Conservation (phyloP, 2,329 filamentous ascomycete species). For the Dactylellina parvicollis region DNA sequence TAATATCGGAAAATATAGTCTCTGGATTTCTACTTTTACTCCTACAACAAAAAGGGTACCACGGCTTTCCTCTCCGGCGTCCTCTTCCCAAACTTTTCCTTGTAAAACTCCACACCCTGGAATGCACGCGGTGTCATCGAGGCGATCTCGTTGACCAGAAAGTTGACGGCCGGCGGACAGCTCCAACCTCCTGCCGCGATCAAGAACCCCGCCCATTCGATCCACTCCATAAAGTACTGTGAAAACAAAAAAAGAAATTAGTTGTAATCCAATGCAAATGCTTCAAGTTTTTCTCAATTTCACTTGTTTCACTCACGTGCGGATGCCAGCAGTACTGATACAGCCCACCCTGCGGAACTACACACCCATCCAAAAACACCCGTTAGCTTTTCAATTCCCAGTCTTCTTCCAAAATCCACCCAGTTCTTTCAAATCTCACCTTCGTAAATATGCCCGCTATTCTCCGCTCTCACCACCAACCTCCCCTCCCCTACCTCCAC, state of each 20-base stretch:
- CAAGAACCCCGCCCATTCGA: constrained; percentile 93
- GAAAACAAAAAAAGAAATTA: constrained; percentile 2
- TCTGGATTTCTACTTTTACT: too few relatives aligned
- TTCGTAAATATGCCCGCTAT: constrained; percentile 57
- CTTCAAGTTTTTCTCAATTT: too few relatives aligned
- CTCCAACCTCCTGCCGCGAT: constrained; percentile 70
- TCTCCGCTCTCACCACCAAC: constrained; percentile 49
- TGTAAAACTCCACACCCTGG: constrained; percentile 84
- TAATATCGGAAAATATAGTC: too few relatives aligned
- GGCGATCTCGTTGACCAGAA: constrained; percentile 85
- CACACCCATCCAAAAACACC: constrained; percentile 63
- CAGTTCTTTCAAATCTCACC: neutral
- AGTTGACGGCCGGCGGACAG: constrained; percentile 79
- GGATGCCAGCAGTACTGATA: constrained; percentile 87
- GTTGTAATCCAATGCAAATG: neutral
- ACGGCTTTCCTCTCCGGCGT: constrained; percentile 60
- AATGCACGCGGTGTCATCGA: constrained; percentile 89
- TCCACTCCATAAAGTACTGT: constrained; percentile 88
- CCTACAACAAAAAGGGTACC: constrained; percentile 55
- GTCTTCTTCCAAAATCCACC: neutral
- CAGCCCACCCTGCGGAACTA: constrained; percentile 81
- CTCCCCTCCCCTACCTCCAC: constrained; percentile 71
- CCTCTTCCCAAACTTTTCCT: constrained; percentile 84
- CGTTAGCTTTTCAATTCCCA: neutral
- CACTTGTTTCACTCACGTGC: constrained; percentile 65